phyloP scores from a whole-genome alignment of 371 early-diverging fungal species.

The Nematocida minor region DNA sequence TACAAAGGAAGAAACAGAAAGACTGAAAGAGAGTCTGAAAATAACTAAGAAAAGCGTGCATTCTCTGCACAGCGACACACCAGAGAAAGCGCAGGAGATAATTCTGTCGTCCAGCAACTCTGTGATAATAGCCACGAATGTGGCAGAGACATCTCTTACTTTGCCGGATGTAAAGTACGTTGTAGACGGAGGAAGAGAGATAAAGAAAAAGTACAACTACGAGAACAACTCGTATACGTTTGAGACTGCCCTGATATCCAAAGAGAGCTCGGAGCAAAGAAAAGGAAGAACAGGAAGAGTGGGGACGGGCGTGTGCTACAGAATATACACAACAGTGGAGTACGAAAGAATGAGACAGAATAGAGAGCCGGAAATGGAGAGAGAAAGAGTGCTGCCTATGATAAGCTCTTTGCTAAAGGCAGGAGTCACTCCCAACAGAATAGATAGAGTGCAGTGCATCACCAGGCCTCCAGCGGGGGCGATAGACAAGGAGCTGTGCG shows the following conservation, averaged over 20 bases:
- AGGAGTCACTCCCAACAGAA: slow-evolving; percentile 24
- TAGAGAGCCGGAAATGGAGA: slow-evolving; percentile 50
- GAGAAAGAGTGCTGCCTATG: slow-evolving; percentile 19
- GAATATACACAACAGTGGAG: slow-evolving; percentile 52
- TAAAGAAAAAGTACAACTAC: slow-evolving; percentile 28
- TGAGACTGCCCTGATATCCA: slow-evolving; percentile 32
- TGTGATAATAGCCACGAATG: slow-evolving; percentile 44
- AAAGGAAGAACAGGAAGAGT: slow-evolving; percentile 56
- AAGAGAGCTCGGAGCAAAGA: slow-evolving; percentile 52
- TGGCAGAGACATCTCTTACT: slow-evolving; percentile 47
- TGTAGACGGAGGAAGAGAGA: slow-evolving; percentile 54
- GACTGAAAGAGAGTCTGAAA: neutral
- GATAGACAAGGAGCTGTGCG: neutral
- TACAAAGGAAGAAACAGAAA: slow-evolving; percentile 30
- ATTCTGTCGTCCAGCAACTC: slow-evolving; percentile 14
- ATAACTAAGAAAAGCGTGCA: neutral
- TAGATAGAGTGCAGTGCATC: neutral
- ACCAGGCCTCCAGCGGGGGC: neutral
- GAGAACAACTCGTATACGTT: neutral
- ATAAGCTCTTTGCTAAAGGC: slow-evolving; percentile 1
- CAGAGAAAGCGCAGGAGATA: slow-evolving; percentile 4
- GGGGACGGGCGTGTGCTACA: slow-evolving; percentile 50
- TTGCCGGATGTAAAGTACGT: slow-evolving; percentile 54
- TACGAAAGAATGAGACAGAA: slow-evolving; percentile 39
- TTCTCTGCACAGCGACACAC: slow-evolving; percentile 30